Base-by-base conservation (phyloP, 225 moss, liverwort and hornwort species). In the Marchantia polymorpha region DNA sequence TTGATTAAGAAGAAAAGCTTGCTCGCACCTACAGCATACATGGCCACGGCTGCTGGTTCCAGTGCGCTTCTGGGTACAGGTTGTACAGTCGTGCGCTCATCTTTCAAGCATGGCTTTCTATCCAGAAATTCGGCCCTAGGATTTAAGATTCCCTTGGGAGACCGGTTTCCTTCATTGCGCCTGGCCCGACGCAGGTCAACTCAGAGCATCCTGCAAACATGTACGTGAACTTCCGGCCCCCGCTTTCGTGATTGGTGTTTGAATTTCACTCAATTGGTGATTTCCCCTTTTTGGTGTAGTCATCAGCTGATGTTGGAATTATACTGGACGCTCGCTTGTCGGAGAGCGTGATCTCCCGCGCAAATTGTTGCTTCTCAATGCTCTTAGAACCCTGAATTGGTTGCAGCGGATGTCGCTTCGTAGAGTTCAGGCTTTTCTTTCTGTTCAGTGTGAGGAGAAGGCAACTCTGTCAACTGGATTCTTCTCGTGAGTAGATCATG, bases 31-130 rank as follows among this genome's bases (percentile, higher is more conserved):
- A 15, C 55, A 75, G 55, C 74, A 61, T 20, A 60, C 39, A 59
- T 60, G 76, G 76, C 25, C 60, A 31, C 61, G 63, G 76, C 76
- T 61, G 60, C 47, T 59, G 63, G 60, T 48, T 61, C 76, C 60
- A 63, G 60, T 46, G 76, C 15, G 14, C 46, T 76, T 22, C 22
- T 76, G 12, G 63, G 60, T 47, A 76, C 59, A 63, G 76, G 76
- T 49, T 76, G 59, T 46, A 63, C 63, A 12, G 73, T 73, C 15
- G 54, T 73, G 73, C 73, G 53, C 73, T 73, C 53, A 27, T 73
- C 73, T 53, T 55, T 73, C 76, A 63, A 61, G 76, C 76, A 76
- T 76, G 76, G 76, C n/a, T 48, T 76, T 48, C 76, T 76, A 6
- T 39, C 61, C 22, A 76, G 61, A 61, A 63, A 60, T 48, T 63